Conservation (phyloP, 257 asterid species). For the Sherardia arvensis region DNA sequence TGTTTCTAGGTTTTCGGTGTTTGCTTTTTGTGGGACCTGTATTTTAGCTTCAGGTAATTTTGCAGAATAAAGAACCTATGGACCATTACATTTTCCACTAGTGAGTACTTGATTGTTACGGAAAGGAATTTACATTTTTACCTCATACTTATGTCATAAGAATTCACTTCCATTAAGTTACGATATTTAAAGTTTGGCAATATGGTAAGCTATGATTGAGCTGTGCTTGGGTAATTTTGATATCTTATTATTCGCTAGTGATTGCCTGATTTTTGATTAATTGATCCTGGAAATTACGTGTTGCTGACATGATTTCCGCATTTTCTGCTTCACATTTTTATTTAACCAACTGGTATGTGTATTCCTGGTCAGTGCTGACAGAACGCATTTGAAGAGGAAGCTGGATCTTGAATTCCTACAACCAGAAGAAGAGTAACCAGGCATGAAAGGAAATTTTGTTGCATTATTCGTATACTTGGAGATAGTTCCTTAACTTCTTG, state of each 20-base stretch:
- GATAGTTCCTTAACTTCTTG: no score
- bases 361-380: constrained; percentile 65
- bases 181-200: background rate
- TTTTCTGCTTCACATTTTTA: background rate
- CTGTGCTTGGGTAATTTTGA: background rate
- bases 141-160: background rate
- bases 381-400: constrained; percentile 89
- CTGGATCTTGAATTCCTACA: constrained; percentile 94
- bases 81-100: background rate
- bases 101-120: background rate
- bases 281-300: background rate
- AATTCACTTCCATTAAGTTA: background rate
- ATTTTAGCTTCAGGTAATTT: background rate
- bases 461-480: background rate
- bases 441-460: background rate
- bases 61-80: background rate
- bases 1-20: background rate
- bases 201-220: background rate
- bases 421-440: constrained; percentile 37
- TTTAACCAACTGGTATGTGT: background rate
- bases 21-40: background rate
- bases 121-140: no score
- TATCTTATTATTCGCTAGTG: background rate
- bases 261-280: constrained; percentile 1
- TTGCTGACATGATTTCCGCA: no score